These are phyloP conservation scores for Sphagnum tenellum DNA, from an alignment of 225 moss, liverwort and hornwort species.

Conservation along the genomic window DNA sequence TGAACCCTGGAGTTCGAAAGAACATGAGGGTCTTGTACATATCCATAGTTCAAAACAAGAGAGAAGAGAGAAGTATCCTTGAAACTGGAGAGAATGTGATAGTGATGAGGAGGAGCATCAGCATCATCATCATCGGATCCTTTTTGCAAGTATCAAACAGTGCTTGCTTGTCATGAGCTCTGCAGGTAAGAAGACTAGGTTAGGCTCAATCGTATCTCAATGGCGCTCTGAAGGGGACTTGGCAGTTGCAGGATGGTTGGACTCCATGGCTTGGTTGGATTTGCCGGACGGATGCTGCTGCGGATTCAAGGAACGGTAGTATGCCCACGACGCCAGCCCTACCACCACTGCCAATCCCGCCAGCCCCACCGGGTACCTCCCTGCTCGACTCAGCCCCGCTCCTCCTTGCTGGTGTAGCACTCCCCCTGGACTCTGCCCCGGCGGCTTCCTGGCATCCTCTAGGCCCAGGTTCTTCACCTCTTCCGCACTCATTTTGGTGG, in stretches of 20 bases:
- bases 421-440: conserved; percentile 46
- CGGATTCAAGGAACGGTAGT: conserved; percentile 39
- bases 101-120: no score
- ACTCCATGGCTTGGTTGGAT: conserved; percentile 17
- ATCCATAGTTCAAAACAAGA: no score
- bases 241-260: conserved; percentile 22
- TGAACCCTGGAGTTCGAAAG: no score
- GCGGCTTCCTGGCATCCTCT: conserved; percentile 38
- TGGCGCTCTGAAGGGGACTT: conserved; percentile 35
- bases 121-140: no score
- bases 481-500: conserved; percentile 41
- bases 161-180: no score
- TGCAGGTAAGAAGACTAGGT: no score
- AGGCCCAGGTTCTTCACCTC: conserved; percentile 35
- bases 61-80: no score
- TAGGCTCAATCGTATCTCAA: no score
- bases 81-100: no score
- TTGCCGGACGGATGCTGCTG: conserved; percentile 14
- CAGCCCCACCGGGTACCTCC: conserved; percentile 44
- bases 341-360: conserved; percentile 41
- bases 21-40: no score
- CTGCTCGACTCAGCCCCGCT: conserved; percentile 16
- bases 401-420: conserved; percentile 62
- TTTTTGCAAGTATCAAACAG: no score
- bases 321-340: conserved; percentile 35